These are phyloP conservation scores for Durio zibethinus DNA, from an alignment of 345 rosid genomes.

Conservation along the genomic window DNA sequence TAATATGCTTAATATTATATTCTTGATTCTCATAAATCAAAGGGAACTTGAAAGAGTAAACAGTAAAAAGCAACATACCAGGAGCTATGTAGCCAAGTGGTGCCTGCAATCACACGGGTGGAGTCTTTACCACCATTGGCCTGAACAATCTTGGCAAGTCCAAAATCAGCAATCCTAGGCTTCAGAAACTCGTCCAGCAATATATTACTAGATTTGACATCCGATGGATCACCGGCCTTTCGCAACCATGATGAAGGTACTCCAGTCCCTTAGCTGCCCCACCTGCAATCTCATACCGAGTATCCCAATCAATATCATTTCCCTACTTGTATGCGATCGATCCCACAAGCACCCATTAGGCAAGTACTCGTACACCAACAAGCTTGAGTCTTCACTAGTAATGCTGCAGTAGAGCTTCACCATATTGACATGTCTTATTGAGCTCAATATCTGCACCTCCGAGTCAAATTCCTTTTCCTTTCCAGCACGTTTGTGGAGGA, in stretches of 20 bases:
- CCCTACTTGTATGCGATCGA: conserved; percentile 52
- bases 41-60: neutral
- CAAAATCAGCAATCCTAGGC: conserved; percentile 95
- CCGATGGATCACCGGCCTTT: conserved; percentile 76
- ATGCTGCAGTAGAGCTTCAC: conserved; percentile 93
- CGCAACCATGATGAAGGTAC: conserved; percentile 84
- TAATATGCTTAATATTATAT: neutral
- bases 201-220: conserved; percentile 85
- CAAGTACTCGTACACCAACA: conserved; percentile 85
- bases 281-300: conserved; percentile 70
- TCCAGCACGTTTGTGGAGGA: conserved; percentile 40
- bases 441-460: conserved; percentile 84
- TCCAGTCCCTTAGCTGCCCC: conserved; percentile 88
- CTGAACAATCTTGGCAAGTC: conserved; percentile 87
- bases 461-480: conserved; percentile 69
- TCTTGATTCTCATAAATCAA: neutral
- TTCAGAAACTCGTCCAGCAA: conserved; percentile 73
- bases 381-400: conserved; percentile 84
- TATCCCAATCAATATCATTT: conserved; percentile 80
- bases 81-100: conserved; percentile 96
- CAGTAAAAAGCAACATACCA: conserved; percentile 37
- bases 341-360: conserved; percentile 96
- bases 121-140: conserved; percentile 46
- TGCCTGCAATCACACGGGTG: conserved; percentile 78
- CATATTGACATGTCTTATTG: conserved; percentile 84